Percentiles rank a stretch among this genome's conserved stretches.
These are phyloP conservation scores for Xylariales sp. DNA, from an alignment of 2,329 filamentous ascomycete species.

Conservation along the genomic window DNA sequence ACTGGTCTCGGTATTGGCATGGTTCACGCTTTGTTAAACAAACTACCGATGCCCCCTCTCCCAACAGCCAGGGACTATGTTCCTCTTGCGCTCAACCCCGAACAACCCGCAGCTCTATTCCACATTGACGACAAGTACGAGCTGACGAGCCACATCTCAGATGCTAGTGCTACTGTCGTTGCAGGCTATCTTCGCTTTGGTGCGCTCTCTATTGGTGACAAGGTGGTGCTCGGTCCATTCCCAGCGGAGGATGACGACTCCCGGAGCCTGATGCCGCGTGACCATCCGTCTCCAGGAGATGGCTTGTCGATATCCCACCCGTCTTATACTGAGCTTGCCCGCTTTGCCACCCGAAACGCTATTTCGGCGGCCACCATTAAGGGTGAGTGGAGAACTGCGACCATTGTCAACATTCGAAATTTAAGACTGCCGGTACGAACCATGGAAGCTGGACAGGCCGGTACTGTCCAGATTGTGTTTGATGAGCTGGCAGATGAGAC, in stretches of 20 bases:
- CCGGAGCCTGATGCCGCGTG: constrained; percentile 35
- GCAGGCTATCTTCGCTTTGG: constrained; percentile 83
- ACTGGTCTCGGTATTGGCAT: constrained; percentile 78
- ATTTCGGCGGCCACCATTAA: constrained; percentile 47
- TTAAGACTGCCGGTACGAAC: constrained; percentile 76
- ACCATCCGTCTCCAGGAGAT: constrained; percentile 42
- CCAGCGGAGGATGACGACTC: constrained; percentile 49
- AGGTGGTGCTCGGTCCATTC: constrained; percentile 76
- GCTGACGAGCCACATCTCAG: constrained; percentile 31
- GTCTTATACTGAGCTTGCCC: constrained; percentile 47
- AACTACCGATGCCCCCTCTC: constrained; percentile 63
- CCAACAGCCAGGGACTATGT: constrained; percentile 51
- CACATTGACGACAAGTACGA: constrained; percentile 90
- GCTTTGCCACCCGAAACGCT: constrained; percentile 48
- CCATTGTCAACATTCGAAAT: constrained; percentile 82
- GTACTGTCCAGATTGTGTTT: constrained; percentile 78
- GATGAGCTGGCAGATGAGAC: constrained; percentile 32
- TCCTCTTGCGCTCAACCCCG: constrained; percentile 51
- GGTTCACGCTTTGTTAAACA: constrained; percentile 75
- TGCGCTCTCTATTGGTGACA: constrained; percentile 70
- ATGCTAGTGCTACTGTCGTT: constrained; percentile 53
- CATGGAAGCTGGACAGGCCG: constrained; percentile 77
- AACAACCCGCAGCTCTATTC: constrained; percentile 65
- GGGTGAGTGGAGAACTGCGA: constrained; percentile 75
- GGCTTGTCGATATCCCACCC: constrained; percentile 49